Percentiles rank a stretch among this genome's conserved stretches.
phyloP scores from a whole-genome alignment of 805 yeast genomes.

The Monosporozyma servazzii region DNA sequence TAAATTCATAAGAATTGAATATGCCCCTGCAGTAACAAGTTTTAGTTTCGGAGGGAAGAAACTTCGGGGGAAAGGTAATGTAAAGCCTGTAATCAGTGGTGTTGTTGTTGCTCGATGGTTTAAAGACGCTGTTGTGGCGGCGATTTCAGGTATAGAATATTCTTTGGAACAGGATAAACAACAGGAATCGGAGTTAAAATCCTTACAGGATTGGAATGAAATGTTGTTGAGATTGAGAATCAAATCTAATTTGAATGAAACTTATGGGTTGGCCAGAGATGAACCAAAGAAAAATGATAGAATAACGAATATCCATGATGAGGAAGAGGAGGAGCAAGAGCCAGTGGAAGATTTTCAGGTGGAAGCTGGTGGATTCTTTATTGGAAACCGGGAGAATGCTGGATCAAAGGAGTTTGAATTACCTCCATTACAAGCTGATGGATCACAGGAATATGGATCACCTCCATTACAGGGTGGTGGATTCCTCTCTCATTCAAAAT shows the following conservation, averaged over 20 bases:
- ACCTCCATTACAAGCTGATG: background rate
- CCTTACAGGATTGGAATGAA: conserved; percentile 33
- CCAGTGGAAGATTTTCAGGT: conserved; percentile 1
- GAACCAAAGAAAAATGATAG: background rate
- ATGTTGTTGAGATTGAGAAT: conserved; percentile 29
- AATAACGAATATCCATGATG: conserved; percentile 8
- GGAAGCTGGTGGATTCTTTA: conserved; percentile 12
- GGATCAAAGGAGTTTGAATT: background rate
- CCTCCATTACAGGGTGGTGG: background rate
- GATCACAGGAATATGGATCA: conserved; percentile 6
- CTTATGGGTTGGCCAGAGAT: conserved; percentile 34
- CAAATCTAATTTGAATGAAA: conserved; percentile 33
- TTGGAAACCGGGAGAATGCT: background rate
- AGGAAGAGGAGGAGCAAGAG: conserved; percentile 9
- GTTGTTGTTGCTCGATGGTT: conserved; percentile 58
- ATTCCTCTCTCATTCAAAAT: background rate
- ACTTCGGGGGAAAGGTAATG: conserved; percentile 12
- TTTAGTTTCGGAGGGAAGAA: conserved; percentile 57
- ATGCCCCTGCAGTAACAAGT: conserved; percentile 79
- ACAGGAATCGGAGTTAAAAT: conserved; percentile 37
- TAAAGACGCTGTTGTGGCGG: conserved; percentile 27
- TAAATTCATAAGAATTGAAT: conserved; percentile 56
- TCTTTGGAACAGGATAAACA: conserved; percentile 32
- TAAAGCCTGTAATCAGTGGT: conserved; percentile 65
- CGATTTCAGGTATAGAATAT: conserved; percentile 25